Conservation (phyloP, 2,329 filamentous ascomycete genomes). For the Penicillium sp. region DNA sequence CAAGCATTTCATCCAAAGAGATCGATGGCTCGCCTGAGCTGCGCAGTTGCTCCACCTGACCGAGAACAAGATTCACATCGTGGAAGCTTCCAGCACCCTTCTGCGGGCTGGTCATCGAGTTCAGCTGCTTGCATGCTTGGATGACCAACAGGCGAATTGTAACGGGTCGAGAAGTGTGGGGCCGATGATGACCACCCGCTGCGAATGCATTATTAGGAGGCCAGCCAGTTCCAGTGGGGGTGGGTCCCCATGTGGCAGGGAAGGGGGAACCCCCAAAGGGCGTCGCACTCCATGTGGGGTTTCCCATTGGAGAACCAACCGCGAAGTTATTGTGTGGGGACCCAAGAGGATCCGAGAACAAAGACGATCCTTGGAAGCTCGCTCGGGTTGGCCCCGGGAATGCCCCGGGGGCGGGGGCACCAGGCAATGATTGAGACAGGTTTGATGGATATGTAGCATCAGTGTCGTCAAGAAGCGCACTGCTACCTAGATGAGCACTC, state of each 20-base stretch:
- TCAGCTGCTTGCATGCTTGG: slow-evolving; percentile 70
- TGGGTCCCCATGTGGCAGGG: slow-evolving; percentile 42
- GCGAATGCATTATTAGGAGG: slow-evolving; percentile 51
- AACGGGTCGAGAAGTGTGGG: slow-evolving; percentile 63
- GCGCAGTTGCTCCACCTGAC: slow-evolving; percentile 66
- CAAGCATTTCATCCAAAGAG: slow-evolving; percentile 68
- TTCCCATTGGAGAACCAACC: slow-evolving; percentile 31
- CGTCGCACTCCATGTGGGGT: slow-evolving; percentile 36
- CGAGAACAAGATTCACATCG: slow-evolving; percentile 62
- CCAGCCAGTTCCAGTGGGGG: slow-evolving; percentile 48
- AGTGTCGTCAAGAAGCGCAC: slow-evolving; percentile 75
- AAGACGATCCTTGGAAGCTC: slow-evolving; percentile 43
- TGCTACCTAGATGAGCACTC: slow-evolving; percentile 81
- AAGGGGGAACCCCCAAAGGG: slow-evolving; percentile 43
- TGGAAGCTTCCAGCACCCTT: slow-evolving; percentile 64
- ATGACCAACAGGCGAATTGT: slow-evolving; percentile 73
- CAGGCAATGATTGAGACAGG: slow-evolving; percentile 46
- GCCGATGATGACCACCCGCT: slow-evolving; percentile 47
- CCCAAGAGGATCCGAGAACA: slow-evolving; percentile 46
- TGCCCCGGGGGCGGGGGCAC: slow-evolving; percentile 56
- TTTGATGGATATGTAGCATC: slow-evolving; percentile 64
- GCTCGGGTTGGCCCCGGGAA: slow-evolving; percentile 43
- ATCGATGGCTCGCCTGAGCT: slow-evolving; percentile 57
- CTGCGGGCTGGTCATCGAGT: slow-evolving; percentile 38
- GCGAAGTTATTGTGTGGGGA: slow-evolving; percentile 37